These are phyloP conservation scores for Inga laurina DNA, from an alignment of 306 rosid genomes.

Conservation along the genomic window DNA sequence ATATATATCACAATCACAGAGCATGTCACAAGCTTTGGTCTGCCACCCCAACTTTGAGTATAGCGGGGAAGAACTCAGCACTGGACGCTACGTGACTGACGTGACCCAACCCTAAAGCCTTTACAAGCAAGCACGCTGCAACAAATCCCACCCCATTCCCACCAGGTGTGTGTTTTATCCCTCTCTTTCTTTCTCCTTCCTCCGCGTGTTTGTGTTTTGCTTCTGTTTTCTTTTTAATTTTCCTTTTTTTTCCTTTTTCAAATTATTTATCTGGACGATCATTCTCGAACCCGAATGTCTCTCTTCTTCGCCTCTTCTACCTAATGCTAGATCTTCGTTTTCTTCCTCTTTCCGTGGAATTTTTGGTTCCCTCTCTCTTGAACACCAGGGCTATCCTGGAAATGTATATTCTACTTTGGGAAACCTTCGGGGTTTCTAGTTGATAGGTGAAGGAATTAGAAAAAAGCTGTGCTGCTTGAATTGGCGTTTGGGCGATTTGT, in stretches of 20 bases:
- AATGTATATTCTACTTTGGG: constrained; percentile 26
- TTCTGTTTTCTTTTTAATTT: not conserved
- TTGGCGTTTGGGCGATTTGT: constrained; percentile 40
- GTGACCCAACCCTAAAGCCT: not conserved
- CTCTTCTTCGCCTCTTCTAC: not conserved
- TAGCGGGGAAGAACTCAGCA: not conserved
- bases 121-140: not conserved
- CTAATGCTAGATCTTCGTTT: constrained; percentile 52
- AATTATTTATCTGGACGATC: not conserved
- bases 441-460: constrained; percentile 1
- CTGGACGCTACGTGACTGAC: not conserved
- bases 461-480: constrained; percentile 30
- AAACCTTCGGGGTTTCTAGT: constrained; percentile 32
- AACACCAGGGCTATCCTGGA: not conserved
- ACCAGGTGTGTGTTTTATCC: not conserved
- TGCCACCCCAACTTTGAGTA: not conserved
- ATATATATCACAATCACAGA: not conserved
- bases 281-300: constrained; percentile 36
- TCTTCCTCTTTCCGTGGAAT: constrained; percentile 10
- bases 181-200: not conserved
- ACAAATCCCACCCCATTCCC: not conserved
- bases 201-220: not conserved
- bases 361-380: constrained; percentile 19
- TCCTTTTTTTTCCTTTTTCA: not conserved
- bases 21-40: not conserved